Percentiles rank a stretch among this genome's conserved stretches.
Conservation (phyloP, 176 grass and related monocot species). For the Lolium multiflorum region DNA sequence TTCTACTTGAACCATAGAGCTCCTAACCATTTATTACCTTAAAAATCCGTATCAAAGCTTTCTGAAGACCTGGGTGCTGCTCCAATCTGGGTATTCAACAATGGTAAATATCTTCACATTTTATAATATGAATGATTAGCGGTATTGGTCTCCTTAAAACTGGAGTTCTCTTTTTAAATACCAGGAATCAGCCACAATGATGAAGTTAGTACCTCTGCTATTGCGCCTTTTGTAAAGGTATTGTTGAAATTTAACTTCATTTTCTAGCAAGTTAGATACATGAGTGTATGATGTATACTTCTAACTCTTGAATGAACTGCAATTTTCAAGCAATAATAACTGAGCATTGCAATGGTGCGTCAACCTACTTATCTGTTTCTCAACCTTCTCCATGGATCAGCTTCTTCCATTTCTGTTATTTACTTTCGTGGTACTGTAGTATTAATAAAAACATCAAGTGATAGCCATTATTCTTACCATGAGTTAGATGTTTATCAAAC, state of each 20-base stretch:
- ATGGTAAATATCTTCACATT: slow-evolving; percentile 55
- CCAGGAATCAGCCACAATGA: slow-evolving; percentile 83
- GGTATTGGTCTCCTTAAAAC: neutral
- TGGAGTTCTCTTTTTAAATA: slow-evolving; percentile 29
- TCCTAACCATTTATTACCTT: slow-evolving; percentile 14
- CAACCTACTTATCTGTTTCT: neutral
- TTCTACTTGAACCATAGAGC: neutral
- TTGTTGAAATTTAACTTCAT: slow-evolving; percentile 14
- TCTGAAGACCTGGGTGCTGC: slow-evolving; percentile 72
- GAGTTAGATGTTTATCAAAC: neutral
- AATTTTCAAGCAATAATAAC: slow-evolving; percentile 13
- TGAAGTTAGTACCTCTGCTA: slow-evolving; percentile 47
- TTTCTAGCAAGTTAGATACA: slow-evolving; percentile 1
- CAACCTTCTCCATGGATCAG: slow-evolving; percentile 10
- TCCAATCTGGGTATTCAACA: slow-evolving; percentile 86
- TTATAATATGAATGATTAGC: slow-evolving; percentile 17
- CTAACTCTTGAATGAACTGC: neutral
- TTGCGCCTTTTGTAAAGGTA: slow-evolving; percentile 81
- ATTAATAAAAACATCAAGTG: neutral
- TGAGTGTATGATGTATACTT: neutral
- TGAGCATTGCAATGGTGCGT: neutral
- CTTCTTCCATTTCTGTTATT: slow-evolving; percentile 22
- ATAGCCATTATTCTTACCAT: neutral
- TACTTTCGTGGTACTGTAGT: slow-evolving; percentile 1
- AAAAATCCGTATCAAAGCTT: slow-evolving; percentile 53